Conservation (phyloP, 2,329 filamentous ascomycete genomes). For the Hypoxylon sp. region DNA sequence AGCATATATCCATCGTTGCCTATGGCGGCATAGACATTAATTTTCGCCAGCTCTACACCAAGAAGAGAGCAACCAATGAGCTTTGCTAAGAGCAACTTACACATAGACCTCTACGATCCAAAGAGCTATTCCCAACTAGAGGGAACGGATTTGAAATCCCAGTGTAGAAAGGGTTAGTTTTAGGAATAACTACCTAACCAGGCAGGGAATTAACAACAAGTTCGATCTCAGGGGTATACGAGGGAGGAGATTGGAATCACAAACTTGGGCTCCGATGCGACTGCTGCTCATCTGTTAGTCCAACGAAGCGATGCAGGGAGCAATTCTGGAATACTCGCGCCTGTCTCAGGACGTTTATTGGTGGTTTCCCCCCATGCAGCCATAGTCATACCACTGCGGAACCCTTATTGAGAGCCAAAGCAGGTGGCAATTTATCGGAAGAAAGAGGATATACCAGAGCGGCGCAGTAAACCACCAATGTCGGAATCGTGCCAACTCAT, state of each 20-base stretch:
- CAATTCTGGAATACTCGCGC: not conserved
- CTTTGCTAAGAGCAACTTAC: not conserved
- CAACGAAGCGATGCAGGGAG: constrained; percentile 4
- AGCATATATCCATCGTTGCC: constrained; percentile 1
- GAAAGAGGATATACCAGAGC: constrained; percentile 22
- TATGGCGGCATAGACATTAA: no score
- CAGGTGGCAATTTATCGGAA: constrained; percentile 14
- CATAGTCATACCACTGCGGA: constrained; percentile 7
- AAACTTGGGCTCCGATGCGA: not conserved
- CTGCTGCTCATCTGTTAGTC: not conserved
- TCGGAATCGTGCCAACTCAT: constrained; percentile 3
- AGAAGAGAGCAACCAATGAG: constrained; percentile 23
- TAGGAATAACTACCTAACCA: no score
- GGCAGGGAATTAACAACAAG: no score
- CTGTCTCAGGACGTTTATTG: constrained; percentile 9
- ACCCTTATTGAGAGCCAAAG: constrained; percentile 7
- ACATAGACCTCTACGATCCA: constrained; percentile 2
- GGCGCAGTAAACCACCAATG: constrained; percentile 24
- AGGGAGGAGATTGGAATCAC: not conserved
- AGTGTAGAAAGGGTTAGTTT: not conserved
- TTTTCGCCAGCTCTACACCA: constrained; percentile 13
- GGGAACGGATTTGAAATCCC: not conserved
- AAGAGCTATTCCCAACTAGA: constrained; percentile 3
- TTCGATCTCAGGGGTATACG: not conserved
- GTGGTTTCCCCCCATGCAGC: constrained; percentile 9